These are phyloP conservation scores for Trypethelium eluteriae DNA, from an alignment of 495 filamentous ascomycete genomes.

Conservation along the genomic window DNA sequence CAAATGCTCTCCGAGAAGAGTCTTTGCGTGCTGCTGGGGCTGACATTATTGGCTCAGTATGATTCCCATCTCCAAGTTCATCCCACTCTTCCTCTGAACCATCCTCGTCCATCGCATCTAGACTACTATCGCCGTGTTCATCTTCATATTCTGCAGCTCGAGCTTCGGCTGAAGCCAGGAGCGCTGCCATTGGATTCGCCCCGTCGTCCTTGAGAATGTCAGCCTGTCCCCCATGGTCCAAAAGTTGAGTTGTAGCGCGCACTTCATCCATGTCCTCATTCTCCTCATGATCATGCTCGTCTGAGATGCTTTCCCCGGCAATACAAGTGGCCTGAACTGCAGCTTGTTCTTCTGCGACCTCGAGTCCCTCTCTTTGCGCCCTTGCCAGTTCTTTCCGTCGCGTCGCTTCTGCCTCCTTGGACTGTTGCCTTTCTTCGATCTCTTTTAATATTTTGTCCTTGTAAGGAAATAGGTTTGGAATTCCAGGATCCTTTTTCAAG, in stretches of 20 bases:
- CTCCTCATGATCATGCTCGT: conserved; percentile 34
- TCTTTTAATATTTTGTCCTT: conserved; percentile 91
- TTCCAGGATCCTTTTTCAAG: conserved; percentile 93
- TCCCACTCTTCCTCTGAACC: conserved; percentile 40
- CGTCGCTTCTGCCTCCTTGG: conserved; percentile 71
- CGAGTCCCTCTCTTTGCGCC: conserved; percentile 45
- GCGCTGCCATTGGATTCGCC: conserved; percentile 83
- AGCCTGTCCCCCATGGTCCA: not conserved
- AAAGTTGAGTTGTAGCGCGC: not conserved
- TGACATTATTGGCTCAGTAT: conserved; percentile 22
- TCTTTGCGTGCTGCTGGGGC: conserved; percentile 48
- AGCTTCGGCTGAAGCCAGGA: conserved; percentile 83
- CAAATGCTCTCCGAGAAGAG: conserved; percentile 74
- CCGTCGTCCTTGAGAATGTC: conserved; percentile 48
- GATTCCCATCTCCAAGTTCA: conserved; percentile 34
- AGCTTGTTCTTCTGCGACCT: conserved; percentile 34
- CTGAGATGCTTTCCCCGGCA: conserved; percentile 31
- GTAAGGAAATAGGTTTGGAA: conserved; percentile 95
- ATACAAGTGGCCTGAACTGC: conserved; percentile 35
- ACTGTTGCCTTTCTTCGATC: conserved; percentile 76
- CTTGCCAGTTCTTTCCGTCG: conserved; percentile 64
- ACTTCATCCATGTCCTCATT: conserved; percentile 40
- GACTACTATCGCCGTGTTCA: conserved; percentile 41
- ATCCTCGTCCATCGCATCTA: conserved; percentile 43
- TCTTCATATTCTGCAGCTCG: conserved; percentile 73